Evolutionary conservation across 139 green algal genomes (phyloP), one percentile per base, ranked within the genome.

Genomic region (Tetradesmus lagerheimii): DNA sequence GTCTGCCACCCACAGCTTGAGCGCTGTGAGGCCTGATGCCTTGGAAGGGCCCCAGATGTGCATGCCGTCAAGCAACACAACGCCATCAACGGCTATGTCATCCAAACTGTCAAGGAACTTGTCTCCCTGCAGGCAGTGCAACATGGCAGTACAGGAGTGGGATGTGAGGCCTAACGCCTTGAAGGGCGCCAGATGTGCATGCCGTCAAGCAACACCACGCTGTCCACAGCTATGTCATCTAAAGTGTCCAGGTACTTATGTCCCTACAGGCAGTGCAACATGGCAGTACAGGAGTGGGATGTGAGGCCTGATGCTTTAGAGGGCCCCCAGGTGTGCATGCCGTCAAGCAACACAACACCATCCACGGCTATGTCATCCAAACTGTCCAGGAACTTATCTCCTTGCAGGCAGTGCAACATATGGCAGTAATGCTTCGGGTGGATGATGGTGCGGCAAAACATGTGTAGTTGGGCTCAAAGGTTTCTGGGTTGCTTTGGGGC

Each of bases 21-120:
- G 78, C 4, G 38, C 25, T 23, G 53, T 45, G 15, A 91, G 35
- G 34, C 87, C 87, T 20, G 25, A 2, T 39, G 79, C 53, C 34
- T 81, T 80, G 15, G 64, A 50, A 20, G 87, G 78, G 16, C 87
- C 87, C 87, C 87, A 91, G 1, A 91, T 80, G 39, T 76, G 43
- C 76, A 80, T 87, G 27, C 87, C 87, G 50, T 91, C 87, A 35
- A 91, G 37, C 29, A 91, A 37, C 25, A 87, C 39, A 0, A 91
- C 77, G 35, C 41, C 16, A 6, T 57, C 29, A 31, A 86, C 34
- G 15, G 78, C 78, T 37, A 91, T 64, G 29, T 87, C 87, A 45
- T 91, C 87, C 23, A 91, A 34, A 27, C 77, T 80, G 41, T 91
- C 87, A 18, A 91, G 87, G 25, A 87, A 86, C 77, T 86, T 80